These are phyloP conservation scores for Ramularia endophylla DNA, from an alignment of 2,329 filamentous ascomycete genomes.

Conservation along the genomic window DNA sequence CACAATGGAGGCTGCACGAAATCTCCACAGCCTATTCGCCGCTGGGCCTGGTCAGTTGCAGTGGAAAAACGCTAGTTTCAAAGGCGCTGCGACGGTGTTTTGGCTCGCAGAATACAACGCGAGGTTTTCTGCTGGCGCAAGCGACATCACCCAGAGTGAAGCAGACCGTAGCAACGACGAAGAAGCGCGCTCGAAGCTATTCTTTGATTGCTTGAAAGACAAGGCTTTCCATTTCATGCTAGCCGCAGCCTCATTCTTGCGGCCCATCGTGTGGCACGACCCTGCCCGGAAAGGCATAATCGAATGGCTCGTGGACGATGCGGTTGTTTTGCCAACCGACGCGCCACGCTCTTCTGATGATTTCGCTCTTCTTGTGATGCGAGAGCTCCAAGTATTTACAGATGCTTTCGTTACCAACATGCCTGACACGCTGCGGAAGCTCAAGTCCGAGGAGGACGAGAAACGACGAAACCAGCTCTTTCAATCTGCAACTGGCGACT, in stretches of 20 bases:
- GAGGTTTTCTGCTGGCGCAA: conserved; percentile 47
- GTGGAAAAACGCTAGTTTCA: conserved; percentile 70
- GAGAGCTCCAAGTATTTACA: conserved; percentile 77
- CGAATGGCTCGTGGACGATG: conserved; percentile 75
- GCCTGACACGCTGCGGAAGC: conserved; percentile 79
- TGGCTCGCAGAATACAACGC: conserved; percentile 94
- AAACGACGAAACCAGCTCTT: conserved; percentile 54
- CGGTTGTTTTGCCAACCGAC: conserved; percentile 62
- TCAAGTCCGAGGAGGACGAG: conserved; percentile 85
- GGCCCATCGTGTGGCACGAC: conserved; percentile 78
- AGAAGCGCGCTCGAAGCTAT: conserved; percentile 63
- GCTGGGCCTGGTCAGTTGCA: conserved; percentile 58
- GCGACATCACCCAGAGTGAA: conserved; percentile 43
- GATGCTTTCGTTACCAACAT: conserved; percentile 94
- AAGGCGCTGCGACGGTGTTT: conserved; percentile 71
- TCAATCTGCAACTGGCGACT: conserved; percentile 23
- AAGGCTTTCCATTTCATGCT: conserved; percentile 90
- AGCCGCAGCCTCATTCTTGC: conserved; percentile 74
- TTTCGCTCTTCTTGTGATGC: conserved; percentile 68
- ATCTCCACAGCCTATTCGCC: conserved; percentile 63
- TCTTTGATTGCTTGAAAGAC: conserved; percentile 68
- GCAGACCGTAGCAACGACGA: conserved; percentile 56
- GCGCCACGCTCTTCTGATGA: conserved; percentile 60
- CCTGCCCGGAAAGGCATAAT: conserved; percentile 77
- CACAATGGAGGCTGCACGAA: conserved; percentile 62